Base-by-base conservation (phyloP, 1,284 basidiomycete species). In the Anthracocystis setariae region DNA sequence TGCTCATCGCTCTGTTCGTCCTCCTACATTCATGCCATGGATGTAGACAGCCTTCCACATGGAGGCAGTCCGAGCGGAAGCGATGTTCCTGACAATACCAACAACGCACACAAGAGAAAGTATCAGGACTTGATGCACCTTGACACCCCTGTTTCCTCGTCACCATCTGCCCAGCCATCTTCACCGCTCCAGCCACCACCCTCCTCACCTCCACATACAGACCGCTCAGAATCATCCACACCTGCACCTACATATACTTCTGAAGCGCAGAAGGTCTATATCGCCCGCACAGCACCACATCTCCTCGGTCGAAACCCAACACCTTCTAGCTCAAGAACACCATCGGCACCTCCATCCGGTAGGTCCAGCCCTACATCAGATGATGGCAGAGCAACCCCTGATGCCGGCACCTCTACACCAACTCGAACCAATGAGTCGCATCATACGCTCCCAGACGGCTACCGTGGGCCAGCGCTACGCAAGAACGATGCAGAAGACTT, bases 231-330 rank as follows among this genome's bases (percentile, higher is more conserved):
- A 3, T 65, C 67, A 7, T 61, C 67, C 29, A 70, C 27, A 24
- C 64, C 43, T 42, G 59, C 39, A 56, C 56, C 44, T 42, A 43
- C 44, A 27, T 45, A n/a, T 46, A 61, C 10, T 58, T 63, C 40
- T 12, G 60, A 49, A 21, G 57, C 39, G 8, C 70, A 73, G 25
- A 63, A 57, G 38, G 68, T 64, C 21, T 71, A 72, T 55, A 73
- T 79, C 20, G 76, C 76, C n/a, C 56, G 67, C 25, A 63, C 73
- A 9, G 72, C 75, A 8, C 76, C 77, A 0, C 76, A 79, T 55
- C 65, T 79, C 4, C 61, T 79, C 5, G 58, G 49, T 21, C 64
- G 52, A 5, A 18, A 38, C 2, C 25, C 60, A 5, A 49, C 59
- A 5, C 58, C 60, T 1, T 47, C 61, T 8, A 37, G 51, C 53